These are phyloP conservation scores for Evernia prunastri DNA, from an alignment of 495 filamentous ascomycete genomes.

Conservation along the genomic window DNA sequence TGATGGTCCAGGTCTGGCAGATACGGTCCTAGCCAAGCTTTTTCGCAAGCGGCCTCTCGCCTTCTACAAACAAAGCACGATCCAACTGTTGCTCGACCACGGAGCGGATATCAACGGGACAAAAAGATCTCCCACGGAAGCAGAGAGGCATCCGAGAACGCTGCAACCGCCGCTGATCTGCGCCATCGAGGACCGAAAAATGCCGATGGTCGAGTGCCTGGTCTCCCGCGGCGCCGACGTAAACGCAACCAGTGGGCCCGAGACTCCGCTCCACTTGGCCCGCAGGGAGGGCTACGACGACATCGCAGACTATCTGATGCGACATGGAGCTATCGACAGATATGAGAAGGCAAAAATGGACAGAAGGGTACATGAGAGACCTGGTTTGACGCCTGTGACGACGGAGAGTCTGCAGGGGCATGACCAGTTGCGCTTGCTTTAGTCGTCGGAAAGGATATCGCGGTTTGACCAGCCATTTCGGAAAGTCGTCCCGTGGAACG, in stretches of 20 bases:
- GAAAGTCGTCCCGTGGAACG: too few relatives aligned
- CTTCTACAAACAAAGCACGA: not conserved
- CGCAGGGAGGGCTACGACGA: not conserved
- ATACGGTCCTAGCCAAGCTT: not conserved
- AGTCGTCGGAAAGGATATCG: too few relatives aligned
- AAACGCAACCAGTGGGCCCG: conserved; percentile 1
- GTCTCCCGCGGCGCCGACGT: conserved; percentile 3
- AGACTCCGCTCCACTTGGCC: conserved; percentile 5
- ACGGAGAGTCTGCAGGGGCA: conserved; percentile 2
- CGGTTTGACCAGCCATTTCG: too few relatives aligned
- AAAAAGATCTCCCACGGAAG: not conserved
- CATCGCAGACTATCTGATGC: not conserved
- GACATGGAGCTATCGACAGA: conserved; percentile 2
- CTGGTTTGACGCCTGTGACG: conserved; percentile 1
- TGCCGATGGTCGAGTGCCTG: not conserved
- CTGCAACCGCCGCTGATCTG: not conserved
- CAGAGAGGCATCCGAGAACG: not conserved
- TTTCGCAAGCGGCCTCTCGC: not conserved
- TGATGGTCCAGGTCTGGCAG: conserved; percentile 2
- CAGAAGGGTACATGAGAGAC: conserved; percentile 1
- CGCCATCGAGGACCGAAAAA: not conserved
- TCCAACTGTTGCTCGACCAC: not conserved
- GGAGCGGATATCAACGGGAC: not conserved
- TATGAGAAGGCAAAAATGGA: not conserved
- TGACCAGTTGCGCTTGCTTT: too few relatives aligned